Conservation (phyloP, 228 moss, liverwort and hornwort genomes). For the Sphagnum magellanicum region DNA sequence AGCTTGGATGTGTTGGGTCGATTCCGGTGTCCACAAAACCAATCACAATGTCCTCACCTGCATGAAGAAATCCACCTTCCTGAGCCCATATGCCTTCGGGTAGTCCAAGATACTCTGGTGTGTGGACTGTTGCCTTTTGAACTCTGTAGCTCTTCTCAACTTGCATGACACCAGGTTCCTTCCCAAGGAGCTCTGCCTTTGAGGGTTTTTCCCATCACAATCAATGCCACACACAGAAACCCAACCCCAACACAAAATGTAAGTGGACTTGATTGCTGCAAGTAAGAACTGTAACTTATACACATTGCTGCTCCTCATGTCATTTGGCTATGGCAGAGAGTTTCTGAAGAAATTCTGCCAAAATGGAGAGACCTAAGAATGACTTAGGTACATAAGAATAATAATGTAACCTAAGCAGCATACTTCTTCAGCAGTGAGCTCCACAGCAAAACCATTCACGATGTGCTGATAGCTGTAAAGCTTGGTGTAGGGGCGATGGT, state of each 20-base stretch:
- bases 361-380: neutral
- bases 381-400: neutral
- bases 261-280: neutral
- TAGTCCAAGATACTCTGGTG: conserved; percentile 6
- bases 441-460: conserved; percentile 50
- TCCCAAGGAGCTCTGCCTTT: conserved; percentile 22
- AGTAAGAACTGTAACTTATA: neutral
- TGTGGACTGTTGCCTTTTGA: conserved; percentile 1
- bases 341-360: neutral
- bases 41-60: conserved; percentile 14
- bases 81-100: neutral
- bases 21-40: conserved; percentile 14
- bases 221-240: too few species aligned
- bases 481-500: conserved; percentile 21
- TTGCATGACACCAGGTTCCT: conserved; percentile 3
- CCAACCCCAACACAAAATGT: neutral
- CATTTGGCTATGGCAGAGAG: neutral
- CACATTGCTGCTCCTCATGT: neutral
- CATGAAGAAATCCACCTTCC: neutral
- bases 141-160: conserved; percentile 7
- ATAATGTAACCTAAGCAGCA: neutral
- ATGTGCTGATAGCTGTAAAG: conserved; percentile 50
- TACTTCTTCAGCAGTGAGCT: conserved; percentile 52
- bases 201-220: too few species aligned
- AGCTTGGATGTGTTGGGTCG: conserved; percentile 5